Evolutionary conservation across 2,329 filamentous ascomycete species (phyloP).

Genomic region (Pseudogymnoascus sp.): DNA sequence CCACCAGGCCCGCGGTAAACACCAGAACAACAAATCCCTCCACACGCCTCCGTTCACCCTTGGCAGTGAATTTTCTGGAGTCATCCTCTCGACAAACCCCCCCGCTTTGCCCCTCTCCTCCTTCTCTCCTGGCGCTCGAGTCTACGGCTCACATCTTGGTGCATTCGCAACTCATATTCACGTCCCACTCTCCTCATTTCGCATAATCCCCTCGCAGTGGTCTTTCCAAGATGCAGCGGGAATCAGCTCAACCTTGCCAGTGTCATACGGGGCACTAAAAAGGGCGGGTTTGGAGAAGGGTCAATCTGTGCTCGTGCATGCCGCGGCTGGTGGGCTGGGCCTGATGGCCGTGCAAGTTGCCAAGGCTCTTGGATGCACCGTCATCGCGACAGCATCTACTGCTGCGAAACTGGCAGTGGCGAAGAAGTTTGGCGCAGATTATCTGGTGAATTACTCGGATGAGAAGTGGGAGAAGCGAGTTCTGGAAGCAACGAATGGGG

Average conservation of each 20-base stretch:
- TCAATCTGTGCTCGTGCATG: constrained; percentile 46
- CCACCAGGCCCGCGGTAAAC: constrained; percentile 42
- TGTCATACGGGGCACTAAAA: constrained; percentile 44
- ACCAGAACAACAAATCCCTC: constrained; percentile 52
- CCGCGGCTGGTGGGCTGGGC: constrained; percentile 48
- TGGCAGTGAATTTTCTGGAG: constrained; percentile 54
- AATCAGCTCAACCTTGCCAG: constrained; percentile 44
- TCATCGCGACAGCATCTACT: constrained; percentile 45
- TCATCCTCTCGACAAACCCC: constrained; percentile 39
- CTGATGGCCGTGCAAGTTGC: constrained; percentile 50
- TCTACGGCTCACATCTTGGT: constrained; percentile 46
- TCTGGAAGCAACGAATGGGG: constrained; percentile 37
- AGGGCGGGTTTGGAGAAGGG: constrained; percentile 36
- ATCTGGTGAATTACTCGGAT: constrained; percentile 35
- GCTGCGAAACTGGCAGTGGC: constrained; percentile 38
- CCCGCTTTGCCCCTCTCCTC: constrained; percentile 29
- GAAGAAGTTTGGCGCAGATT: constrained; percentile 33
- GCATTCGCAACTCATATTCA: constrained; percentile 46
- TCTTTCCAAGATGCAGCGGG: constrained; percentile 43
- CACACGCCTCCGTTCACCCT: constrained; percentile 50
- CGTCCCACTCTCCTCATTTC: constrained; percentile 32
- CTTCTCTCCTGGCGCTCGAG: constrained; percentile 40
- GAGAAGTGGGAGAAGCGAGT: constrained; percentile 45
- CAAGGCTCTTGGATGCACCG: constrained; percentile 42
- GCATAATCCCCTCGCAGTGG: constrained; percentile 39